phyloP scores from a whole-genome alignment of 2,329 filamentous ascomycete species.

The Exophiala dermatitidis region DNA sequence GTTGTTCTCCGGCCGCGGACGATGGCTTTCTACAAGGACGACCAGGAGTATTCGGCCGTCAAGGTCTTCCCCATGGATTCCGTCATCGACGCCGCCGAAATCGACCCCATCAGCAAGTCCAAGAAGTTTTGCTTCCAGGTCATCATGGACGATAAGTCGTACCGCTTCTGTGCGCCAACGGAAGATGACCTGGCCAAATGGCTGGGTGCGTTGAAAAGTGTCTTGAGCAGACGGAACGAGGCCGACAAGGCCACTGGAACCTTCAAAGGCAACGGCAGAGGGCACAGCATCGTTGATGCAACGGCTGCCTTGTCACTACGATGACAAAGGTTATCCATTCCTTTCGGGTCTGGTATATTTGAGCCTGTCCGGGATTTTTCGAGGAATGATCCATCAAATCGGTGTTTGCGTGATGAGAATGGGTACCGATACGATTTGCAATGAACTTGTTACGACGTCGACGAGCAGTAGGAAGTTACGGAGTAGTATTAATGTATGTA shows the following conservation, averaged over 20 bases:
- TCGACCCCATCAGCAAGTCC: constrained; percentile 76
- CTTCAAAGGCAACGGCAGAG: constrained; percentile 13
- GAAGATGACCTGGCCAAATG: constrained; percentile 79
- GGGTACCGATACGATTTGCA: too few relatives aligned
- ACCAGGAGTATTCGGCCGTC: constrained; percentile 77
- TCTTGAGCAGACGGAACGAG: constrained; percentile 24
- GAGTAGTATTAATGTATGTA: too few relatives aligned
- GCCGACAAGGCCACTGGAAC: constrained; percentile 12
- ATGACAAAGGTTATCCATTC: neutral
- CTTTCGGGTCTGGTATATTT: too few relatives aligned
- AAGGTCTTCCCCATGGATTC: constrained; percentile 71
- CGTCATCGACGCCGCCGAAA: constrained; percentile 86
- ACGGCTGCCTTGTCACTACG: constrained; percentile 8
- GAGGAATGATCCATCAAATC: too few relatives aligned
- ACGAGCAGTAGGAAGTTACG: too few relatives aligned
- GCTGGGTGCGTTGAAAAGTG: constrained; percentile 83
- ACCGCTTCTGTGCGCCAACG: constrained; percentile 66
- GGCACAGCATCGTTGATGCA: constrained; percentile 3
- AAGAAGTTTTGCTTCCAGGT: constrained; percentile 86
- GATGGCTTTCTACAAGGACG: constrained; percentile 86
- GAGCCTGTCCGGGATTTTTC: too few relatives aligned
- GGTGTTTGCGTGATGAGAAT: too few relatives aligned
- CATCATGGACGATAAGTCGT: constrained; percentile 85
- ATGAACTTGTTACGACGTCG: too few relatives aligned
- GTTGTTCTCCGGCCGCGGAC: constrained; percentile 79